Base-by-base conservation (phyloP, 768 basidiomycete species). In the Boletus rex-veris region DNA sequence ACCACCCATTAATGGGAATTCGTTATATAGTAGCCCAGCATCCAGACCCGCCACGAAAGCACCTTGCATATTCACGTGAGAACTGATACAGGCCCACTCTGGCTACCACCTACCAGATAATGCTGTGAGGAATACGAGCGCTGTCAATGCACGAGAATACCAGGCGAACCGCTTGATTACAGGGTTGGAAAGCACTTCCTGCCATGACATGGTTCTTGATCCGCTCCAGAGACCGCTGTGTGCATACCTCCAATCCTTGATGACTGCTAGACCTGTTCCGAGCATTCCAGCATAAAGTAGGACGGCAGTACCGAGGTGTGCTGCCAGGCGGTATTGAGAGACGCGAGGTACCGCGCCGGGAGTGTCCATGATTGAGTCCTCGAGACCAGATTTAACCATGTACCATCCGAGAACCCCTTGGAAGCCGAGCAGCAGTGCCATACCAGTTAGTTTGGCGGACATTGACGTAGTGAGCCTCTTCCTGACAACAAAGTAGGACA, bases 41-140 rank as follows among this genome's bases (percentile, higher is more conserved):
- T 99, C 97, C 40, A 99, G 78, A 14, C 97, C 97, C 36, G 97
- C 97, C 28, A 99, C 97, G 63, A 99, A 98, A 5, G 97, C 97
- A 48, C 97, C 96, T 96, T 66, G 49, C 19, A 31, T 24, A 33
- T 37, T 50, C 38, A 14, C 48, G 39, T 59, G 41, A 53, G 44
- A 44, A 36, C 55, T 7, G 1, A 11, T 19, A 30, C 15, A 45
- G 14, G 37, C n/a, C 38, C 16, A 0, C 6, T 16, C 21, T 19
- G 54, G 21, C n/a, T 19, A 24, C 9, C 48, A 54, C 79, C 9
- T 65, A 93, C 94, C 94, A 41, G 96, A 98, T 24, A 98, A 68
- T 2, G 95, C 96, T 0, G 97, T 99, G 53, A 96, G 57, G 65
- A 98, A 84, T 6, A 98, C 91, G 28, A 98, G 79, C 7, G 74